Evolutionary conservation across 2,329 filamentous ascomycete genomes (phyloP).

Genomic region (Aspergillus sclerotialis): DNA sequence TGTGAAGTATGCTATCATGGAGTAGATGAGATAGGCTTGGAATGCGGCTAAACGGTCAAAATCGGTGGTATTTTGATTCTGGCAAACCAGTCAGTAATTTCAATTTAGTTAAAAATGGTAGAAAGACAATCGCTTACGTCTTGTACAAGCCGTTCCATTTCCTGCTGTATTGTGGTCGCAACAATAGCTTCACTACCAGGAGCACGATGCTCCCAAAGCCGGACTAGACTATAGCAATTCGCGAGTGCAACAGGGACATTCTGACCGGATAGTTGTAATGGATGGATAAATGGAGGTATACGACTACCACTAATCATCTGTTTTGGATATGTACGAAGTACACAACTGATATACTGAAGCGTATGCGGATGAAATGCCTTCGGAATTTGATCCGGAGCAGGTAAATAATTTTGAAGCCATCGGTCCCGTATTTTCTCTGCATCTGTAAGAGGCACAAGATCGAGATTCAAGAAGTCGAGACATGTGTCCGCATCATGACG

Average conservation of each 20-base stretch:
- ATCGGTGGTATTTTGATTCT: constrained; percentile 10
- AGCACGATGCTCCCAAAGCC: constrained; percentile 18
- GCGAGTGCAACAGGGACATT: constrained; percentile 11
- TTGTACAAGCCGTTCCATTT: constrained; percentile 17
- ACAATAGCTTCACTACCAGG: constrained; percentile 21
- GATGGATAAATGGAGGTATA: constrained; percentile 21
- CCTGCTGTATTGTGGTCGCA: constrained; percentile 10
- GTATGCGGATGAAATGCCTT: constrained; percentile 16
- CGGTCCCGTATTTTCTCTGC: constrained; percentile 20
- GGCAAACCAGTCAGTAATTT: background rate
- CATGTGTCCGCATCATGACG: background rate
- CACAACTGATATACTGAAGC: constrained; percentile 16
- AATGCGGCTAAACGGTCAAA: constrained; percentile 38
- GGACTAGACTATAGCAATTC: constrained; percentile 21
- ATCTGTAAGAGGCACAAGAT: constrained; percentile 13
- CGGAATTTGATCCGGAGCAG: constrained; percentile 12
- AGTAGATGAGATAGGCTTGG: constrained; percentile 50
- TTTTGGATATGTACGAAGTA: constrained; percentile 19
- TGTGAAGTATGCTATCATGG: constrained; percentile 43
- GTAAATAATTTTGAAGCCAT: constrained; percentile 19
- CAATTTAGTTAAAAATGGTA: background rate
- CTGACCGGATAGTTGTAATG: constrained; percentile 9
- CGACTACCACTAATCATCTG: constrained; percentile 11
- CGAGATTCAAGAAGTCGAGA: constrained; percentile 9
- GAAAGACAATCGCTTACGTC: constrained; percentile 13